Conservation (phyloP, 352 stramenopile genomes). For the Globisporangium nodosum region DNA sequence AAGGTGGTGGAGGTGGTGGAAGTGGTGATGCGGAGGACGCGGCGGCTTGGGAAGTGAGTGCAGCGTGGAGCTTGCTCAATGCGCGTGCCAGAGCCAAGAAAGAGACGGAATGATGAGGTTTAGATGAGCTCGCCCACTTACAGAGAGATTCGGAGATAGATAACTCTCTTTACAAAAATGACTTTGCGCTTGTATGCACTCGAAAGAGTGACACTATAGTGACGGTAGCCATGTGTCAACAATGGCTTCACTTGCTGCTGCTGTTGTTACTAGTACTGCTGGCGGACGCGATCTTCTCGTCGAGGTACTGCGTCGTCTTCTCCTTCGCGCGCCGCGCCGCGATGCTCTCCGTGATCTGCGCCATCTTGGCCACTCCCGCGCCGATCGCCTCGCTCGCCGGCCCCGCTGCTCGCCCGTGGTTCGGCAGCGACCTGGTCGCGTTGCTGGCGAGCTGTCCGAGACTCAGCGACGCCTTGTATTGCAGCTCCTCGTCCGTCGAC, state of each 20-base stretch:
- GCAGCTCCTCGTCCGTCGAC: conserved; percentile 90
- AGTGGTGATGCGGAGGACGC: background rate
- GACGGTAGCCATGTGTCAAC: background rate
- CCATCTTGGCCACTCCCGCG: conserved; percentile 70
- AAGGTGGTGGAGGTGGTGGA: background rate
- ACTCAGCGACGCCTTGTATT: conserved; percentile 94
- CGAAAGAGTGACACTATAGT: background rate
- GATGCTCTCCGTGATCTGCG: conserved; percentile 63
- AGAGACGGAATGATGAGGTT: too few species aligned
- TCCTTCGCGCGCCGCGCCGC: conserved; percentile 59
- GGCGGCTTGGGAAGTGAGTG: too few species aligned
- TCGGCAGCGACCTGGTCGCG: conserved; percentile 70
- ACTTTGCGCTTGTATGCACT: too few species aligned
- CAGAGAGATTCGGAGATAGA: too few species aligned
- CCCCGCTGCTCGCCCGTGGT: conserved; percentile 30
- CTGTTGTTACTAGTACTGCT: too few species aligned
- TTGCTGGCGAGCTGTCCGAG: conserved; percentile 92
- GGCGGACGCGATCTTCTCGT: conserved; percentile 53
- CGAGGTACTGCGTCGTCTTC: conserved; percentile 74
- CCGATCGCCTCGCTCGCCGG: conserved; percentile 47
- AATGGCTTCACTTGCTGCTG: background rate
- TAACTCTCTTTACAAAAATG: too few species aligned
- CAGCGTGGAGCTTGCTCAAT: too few species aligned
- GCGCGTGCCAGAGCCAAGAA: background rate
- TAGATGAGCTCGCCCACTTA: background rate